A percentile compares a stretch with the other conserved stretches of the same genome.
Conservation (phyloP, 257 asterid species). For the Paulownia fortunei region DNA sequence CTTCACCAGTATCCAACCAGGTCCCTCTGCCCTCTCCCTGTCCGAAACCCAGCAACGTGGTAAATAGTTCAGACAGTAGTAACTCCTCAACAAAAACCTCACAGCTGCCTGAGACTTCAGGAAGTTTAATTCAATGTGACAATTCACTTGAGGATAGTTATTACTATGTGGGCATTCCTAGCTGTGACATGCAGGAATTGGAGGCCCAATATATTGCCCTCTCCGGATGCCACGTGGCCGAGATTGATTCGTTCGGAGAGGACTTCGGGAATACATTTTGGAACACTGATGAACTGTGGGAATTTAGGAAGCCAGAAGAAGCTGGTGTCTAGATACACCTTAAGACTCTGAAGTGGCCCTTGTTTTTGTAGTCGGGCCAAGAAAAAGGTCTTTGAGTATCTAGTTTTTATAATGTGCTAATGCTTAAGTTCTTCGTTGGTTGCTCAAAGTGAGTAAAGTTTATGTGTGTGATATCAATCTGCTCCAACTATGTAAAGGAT, state of each 20-base stretch:
- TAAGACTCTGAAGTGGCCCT: slow-evolving; percentile 13
- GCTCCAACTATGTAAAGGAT: slow-evolving; percentile 1
- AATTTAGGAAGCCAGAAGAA: slow-evolving; percentile 47
- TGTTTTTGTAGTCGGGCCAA: slow-evolving; percentile 29
- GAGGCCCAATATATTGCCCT: slow-evolving; percentile 37
- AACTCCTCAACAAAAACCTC: neutral
- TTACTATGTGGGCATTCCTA: slow-evolving; percentile 43
- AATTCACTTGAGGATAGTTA: slow-evolving; percentile 34
- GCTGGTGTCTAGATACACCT: slow-evolving; percentile 28
- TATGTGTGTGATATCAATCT: too few relatives aligned
- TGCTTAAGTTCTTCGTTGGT: neutral
- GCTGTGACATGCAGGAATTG: slow-evolving; percentile 42
- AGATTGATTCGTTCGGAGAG: slow-evolving; percentile 53
- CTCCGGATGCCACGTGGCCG: slow-evolving; percentile 52
- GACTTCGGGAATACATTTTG: slow-evolving; percentile 50
- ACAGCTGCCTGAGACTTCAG: slow-evolving; percentile 20
- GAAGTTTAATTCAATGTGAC: neutral
- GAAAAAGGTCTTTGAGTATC: neutral
- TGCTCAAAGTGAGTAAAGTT: too few relatives aligned
- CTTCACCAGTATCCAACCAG: slow-evolving; percentile 34
- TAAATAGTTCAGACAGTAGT: slow-evolving; percentile 6
- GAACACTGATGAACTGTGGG: slow-evolving; percentile 73
- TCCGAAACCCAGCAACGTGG: slow-evolving; percentile 29
- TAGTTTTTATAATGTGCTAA: too few relatives aligned
- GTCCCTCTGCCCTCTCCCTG: slow-evolving; percentile 21